Percentiles rank a stretch among this genome's conserved stretches.
These are phyloP conservation scores for Kalmusia sp. DNA, from an alignment of 2,329 filamentous ascomycete species.

Conservation along the genomic window DNA sequence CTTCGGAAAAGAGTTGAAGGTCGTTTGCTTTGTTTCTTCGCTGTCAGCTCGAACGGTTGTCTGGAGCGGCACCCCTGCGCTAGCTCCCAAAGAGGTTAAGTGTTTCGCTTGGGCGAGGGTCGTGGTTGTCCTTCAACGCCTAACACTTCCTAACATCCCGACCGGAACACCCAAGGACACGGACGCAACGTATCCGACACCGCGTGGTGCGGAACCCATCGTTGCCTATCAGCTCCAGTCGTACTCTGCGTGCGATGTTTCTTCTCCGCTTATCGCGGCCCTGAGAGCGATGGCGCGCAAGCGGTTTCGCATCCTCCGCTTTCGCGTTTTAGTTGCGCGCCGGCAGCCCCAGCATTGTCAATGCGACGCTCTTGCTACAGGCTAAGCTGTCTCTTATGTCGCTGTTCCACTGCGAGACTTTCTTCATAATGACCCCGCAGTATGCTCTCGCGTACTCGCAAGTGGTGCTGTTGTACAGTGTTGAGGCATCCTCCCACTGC, in stretches of 20 bases:
- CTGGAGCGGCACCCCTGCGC: too few species aligned
- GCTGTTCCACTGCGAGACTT: neutral
- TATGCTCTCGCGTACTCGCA: neutral
- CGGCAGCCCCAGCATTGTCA: neutral
- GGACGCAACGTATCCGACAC: neutral
- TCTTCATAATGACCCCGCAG: neutral
- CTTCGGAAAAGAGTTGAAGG: too few species aligned
- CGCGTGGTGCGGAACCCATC: neutral
- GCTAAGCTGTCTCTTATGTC: neutral
- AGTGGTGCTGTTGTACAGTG: neutral
- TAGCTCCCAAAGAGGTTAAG: neutral
- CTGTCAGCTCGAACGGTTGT: too few species aligned
- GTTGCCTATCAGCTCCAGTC: neutral
- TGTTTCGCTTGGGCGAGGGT: neutral
- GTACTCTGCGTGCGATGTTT: neutral
- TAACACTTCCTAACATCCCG: neutral
- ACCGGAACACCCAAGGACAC: neutral
- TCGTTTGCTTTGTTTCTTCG: too few species aligned
- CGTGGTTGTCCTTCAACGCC: neutral
- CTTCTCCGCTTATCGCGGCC: neutral
- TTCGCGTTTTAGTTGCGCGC: conserved; percentile 5
- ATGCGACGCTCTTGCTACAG: conserved; percentile 4
- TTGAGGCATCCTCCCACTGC: neutral
- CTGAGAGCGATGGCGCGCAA: neutral
- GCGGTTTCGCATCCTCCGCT: neutral